phyloP scores from a whole-genome alignment of 306 rosid species.

The Quercus mongolica region DNA sequence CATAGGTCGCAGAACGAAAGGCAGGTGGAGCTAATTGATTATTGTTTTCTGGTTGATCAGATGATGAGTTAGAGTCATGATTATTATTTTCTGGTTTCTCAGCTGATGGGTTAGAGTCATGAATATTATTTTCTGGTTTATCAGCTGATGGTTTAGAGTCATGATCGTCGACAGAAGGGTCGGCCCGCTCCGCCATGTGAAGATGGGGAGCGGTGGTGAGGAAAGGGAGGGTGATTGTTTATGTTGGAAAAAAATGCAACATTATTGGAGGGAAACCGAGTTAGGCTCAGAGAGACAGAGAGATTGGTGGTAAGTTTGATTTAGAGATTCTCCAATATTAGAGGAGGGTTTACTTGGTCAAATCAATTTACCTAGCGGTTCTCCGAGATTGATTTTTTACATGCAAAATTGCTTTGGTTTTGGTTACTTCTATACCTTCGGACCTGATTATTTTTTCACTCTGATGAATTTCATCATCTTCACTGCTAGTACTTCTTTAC shows the following conservation, averaged over 20 bases:
- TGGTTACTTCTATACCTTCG: no score
- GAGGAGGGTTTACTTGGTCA: constrained; percentile 24
- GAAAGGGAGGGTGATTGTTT: constrained; percentile 8
- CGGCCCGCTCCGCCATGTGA: constrained; percentile 73
- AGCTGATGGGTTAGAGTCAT: no score
- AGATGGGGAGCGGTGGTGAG: constrained; percentile 45
- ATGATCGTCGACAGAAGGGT: not conserved
- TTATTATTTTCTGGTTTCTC: no score
- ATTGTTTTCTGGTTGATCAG: not conserved
- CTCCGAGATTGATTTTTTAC: not conserved
- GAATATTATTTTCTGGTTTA: no score
- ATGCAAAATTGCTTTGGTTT: no score
- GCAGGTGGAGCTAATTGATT: not conserved
- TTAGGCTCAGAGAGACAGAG: constrained; percentile 1
- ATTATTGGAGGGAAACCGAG: not conserved
- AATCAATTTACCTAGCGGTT: not conserved
- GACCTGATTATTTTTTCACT: not conserved
- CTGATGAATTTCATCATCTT: not conserved
- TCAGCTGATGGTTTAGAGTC: not conserved
- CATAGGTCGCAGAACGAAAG: constrained; percentile 33
- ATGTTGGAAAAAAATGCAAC: not conserved
- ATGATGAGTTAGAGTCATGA: not conserved
- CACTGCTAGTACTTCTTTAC: no score
- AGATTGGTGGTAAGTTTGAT: constrained; percentile 10
- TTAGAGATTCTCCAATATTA: constrained; percentile 5